A percentile compares a stretch with the other conserved stretches of the same genome.
Conservation (phyloP, 1,284 basidiomycete genomes). For the Peniophora sp. region DNA sequence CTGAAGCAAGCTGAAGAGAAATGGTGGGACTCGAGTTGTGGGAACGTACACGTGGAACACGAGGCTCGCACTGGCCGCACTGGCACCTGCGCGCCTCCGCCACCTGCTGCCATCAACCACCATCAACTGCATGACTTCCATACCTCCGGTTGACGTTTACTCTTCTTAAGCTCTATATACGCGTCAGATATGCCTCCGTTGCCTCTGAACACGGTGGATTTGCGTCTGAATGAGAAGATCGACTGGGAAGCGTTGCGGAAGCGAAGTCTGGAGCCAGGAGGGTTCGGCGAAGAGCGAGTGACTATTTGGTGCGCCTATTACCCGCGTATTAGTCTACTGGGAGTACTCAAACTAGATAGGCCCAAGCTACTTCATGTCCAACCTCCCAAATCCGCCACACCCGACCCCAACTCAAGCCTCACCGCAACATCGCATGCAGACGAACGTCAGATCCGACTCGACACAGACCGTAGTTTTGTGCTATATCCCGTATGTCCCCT, state of each 20-base stretch:
- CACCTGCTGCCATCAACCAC: too few relatives aligned
- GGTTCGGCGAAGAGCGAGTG: constrained; percentile 50
- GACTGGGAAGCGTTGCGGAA: constrained; percentile 44
- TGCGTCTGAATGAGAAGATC: constrained; percentile 5
- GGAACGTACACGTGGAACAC: too few relatives aligned
- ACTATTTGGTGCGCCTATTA: constrained; percentile 52
- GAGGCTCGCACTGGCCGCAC: too few relatives aligned
- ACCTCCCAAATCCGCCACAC: not conserved
- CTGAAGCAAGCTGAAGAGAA: too few relatives aligned
- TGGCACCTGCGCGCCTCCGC: too few relatives aligned
- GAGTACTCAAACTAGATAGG: constrained; percentile 25
- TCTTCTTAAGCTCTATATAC: too few relatives aligned
- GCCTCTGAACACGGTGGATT: too few relatives aligned
- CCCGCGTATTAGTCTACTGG: constrained; percentile 9
- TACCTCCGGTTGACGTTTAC: too few relatives aligned
- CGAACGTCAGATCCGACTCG: constrained; percentile 78
- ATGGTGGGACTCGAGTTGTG: too few relatives aligned
- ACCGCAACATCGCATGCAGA: constrained; percentile 49
- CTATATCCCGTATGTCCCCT: constrained; percentile 74
- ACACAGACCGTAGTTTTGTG: constrained; percentile 86
- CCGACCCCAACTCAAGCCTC: not conserved
- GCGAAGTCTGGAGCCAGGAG: constrained; percentile 48
- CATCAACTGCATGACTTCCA: too few relatives aligned
- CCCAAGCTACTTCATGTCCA: constrained; percentile 35
- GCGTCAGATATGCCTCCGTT: too few relatives aligned